Base-by-base conservation (phyloP, 2,329 filamentous ascomycete genomes). In the Ceratocystis cacaofunesta region DNA sequence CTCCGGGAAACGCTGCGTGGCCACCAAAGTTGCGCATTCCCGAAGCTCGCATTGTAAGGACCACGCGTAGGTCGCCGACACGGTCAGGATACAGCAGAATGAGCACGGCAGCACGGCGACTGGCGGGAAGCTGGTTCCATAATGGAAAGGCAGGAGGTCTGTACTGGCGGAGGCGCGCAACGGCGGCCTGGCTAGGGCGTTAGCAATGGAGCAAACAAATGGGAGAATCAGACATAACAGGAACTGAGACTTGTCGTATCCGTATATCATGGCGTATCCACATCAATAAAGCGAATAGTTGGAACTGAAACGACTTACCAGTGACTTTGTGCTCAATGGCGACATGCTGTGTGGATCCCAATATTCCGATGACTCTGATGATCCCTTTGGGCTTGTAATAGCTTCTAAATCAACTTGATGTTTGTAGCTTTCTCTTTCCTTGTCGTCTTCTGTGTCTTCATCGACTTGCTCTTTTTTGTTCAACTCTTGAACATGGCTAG, bases 61-160 rank as follows among this genome's bases (percentile, higher is more conserved):
- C 85, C 62, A 87, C 83, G 19, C 84, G 83, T 67, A 97, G 77
- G 70, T 95, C 88, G 50, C 92, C 92, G 68, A 82, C 79, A 55
- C 82, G 82, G 74, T 96, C 92, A 44, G 91, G 90, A 73, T 94
- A 96, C 1, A 97, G 81, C 63, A 97, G 81, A 61, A 97, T 82
- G 64, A 97, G 77, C 50, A 97, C 92, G 28, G 92, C 92, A 15
- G 92, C 92, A 69, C 91, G 85, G 68, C 89, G 83, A 69, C 78
- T 82, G 15, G 80, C 75, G 1, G 85, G 84, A 32, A 87, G 77
- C 22, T 75, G 75, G 71, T 85, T 80, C 85, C 85, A 87, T 66
- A 82, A 72, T 10, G 84, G 77, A 70, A 86, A 85, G 1, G 82
- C 75, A 1, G 84, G 84, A 19, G 85, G 79, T 66, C 77, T 79